Base-by-base conservation (phyloP, 2,329 filamentous ascomycete genomes). In the Aspergillus jensenii region DNA sequence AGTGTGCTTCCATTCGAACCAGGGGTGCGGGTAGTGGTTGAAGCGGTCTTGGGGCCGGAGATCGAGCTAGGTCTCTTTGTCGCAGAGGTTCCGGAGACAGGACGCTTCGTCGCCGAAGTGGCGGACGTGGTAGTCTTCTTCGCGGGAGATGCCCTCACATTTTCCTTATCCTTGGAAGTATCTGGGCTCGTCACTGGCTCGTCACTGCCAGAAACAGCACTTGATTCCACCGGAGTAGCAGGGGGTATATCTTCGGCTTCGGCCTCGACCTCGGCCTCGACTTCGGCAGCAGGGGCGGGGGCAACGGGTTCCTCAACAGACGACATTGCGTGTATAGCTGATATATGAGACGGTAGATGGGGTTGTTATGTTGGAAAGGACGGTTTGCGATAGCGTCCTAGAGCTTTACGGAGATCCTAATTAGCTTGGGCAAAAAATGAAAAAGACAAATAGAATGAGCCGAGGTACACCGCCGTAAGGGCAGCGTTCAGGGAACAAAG, bases 61-160 rank as follows among this genome's bases (percentile, higher is more conserved):
- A 71, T 69, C 4, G 73, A 72, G n/a, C 65, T 72, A 2, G 76
- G 70, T 19, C 74, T 69, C 57, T 73, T 74, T 12, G 72, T 65
- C 39, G 69, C 63, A 15, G 74, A 66, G n/a, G 71, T 70, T 37
- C 71, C 70, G 5, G 72, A 67, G 35, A 71, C 51, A 17, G 75
- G 68, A 52, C 71, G 71, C 58, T 76, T 74, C 12, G 70, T 59
- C 11, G 70, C 64, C 15, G 68, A 54, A 3, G 46, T 9, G 70
- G 59, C 61, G 41, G 65, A 33, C 12, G 62, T 48, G 5, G 70
- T 61, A 46, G 56, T 65, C 50, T 70, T 69, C 63, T 76, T 78
- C 4, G 62, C 58, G 7, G 72, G 70, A 11, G 75, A 73, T 9
- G 66, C 62, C 41, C 66, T 68, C 17, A 58, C 56, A 23, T 69